These are phyloP conservation scores for Populus nigra DNA, from an alignment of 345 rosid genomes.

Conservation along the genomic window DNA sequence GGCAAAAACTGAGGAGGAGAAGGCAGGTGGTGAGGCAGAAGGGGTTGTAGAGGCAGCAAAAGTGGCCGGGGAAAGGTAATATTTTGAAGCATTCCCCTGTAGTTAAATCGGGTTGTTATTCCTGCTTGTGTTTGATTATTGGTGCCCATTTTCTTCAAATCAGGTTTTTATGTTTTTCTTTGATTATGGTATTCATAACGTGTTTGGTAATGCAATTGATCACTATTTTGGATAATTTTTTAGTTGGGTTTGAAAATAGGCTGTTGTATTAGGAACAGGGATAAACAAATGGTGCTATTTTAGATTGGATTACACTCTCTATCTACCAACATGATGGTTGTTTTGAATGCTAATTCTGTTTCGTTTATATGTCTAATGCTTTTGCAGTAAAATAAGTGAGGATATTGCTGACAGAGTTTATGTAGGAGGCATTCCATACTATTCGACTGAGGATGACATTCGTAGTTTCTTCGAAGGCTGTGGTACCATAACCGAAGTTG, in stretches of 20 bases:
- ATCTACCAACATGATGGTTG: background rate
- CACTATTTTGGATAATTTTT: background rate
- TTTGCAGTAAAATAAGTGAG: constrained; percentile 51
- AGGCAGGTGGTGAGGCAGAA: constrained; percentile 9
- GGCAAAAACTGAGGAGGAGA: constrained; percentile 10
- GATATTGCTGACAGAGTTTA: constrained; percentile 58
- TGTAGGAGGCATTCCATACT: constrained; percentile 91
- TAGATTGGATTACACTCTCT: background rate
- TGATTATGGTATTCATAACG: background rate
- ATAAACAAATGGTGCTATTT: background rate
- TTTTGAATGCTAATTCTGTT: background rate
- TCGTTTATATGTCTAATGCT: background rate
- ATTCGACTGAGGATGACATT: constrained; percentile 81
- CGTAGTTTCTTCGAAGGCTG: constrained; percentile 76
- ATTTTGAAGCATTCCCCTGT: background rate
- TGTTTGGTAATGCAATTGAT: background rate
- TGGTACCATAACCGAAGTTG: constrained; percentile 70
- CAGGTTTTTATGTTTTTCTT: background rate
- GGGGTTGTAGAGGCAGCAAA: constrained; percentile 5
- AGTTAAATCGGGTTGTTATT: background rate
- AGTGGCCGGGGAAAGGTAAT: constrained; percentile 13
- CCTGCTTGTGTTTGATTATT: background rate
- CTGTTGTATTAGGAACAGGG: background rate
- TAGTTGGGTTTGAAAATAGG: too few relatives aligned
- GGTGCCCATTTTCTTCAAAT: background rate